Evolutionary conservation across 176 grass and related monocot species (phyloP), one percentile per base, ranked within the genome.

Genomic region (Dendrocalamus sinicus): DNA sequence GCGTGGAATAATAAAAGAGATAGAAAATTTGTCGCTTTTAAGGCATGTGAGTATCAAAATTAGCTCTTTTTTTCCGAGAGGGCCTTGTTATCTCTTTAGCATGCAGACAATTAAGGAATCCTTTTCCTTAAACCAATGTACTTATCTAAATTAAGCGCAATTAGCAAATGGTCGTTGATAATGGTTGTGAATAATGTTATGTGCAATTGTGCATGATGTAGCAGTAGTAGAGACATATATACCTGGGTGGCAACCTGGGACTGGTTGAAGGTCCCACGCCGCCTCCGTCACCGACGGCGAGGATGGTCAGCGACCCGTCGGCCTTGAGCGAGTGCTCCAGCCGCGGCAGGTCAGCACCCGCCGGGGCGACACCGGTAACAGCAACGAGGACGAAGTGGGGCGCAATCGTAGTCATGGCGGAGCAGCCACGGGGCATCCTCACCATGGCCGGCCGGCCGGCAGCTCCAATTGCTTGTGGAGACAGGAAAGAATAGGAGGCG

Each of bases 261-360:
- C 80, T 94, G 92, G 52, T 94, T 94, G 45, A 85, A 90, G 32
- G 67, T 43, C 22, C 92, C 89, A 12, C 84, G 91, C 6, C 90
- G 57, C 0, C 90, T 90, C 87, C 90, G 75, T 94, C 90, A 32
- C 92, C 92, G 17, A 90, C 60, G 75, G 72, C 87, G 37, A 94
- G 87, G 45, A 92, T 6, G 23, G 37, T 19, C 19, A 94, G 58
- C 15, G 87, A 94, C 8, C 84, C 89, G 16, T 94, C 84, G 1
- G 13, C 78, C 59, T 88, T 92, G 15, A 44, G 74, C 12, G 87
- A 40, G 64, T 94, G 87, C 67, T 90, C 77, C 12, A 94, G 14
- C 78, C 89, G 82, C 46, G 64, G 73, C 22, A 88, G 60, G 59
- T 92, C 84, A 3, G 71, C 80, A 3, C 45, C 23, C 26, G 16